Evolutionary conservation across 176 grass and related monocot genomes (phyloP), one percentile per base, ranked within the genome.

Genomic region (Hsuehochloa calcarea): DNA sequence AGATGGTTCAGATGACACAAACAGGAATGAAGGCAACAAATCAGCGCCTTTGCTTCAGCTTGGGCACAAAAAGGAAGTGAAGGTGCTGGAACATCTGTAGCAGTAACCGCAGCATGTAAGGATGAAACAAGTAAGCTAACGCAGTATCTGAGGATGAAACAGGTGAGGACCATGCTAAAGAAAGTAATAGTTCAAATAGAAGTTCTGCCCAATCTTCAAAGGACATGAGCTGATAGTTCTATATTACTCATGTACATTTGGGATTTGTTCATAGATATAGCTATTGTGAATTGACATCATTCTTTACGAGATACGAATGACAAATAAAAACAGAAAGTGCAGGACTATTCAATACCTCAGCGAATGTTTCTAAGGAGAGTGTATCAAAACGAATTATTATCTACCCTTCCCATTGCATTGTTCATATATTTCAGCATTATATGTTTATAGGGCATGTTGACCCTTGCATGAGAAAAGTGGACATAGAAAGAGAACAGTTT

Each of bases 21-120:
- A 29, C 41, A 74, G 1, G 61, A 72, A 59, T 5, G 23, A 75
- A 22, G 50, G 16, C 1, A 22, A 76, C 56, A 78, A 16, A 25
- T n/a, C 61, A 38, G 43, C 44, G 58, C 75, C 81, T 38, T 82
- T 82, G 9, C 22, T 74, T 60, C 56, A 88, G 49, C 44, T 60
- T 78, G 43, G 72, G 54, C 23, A 70, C 73, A 70, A 62, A 7
- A 65, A 49, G 72, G 54, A 43, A 82, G 60, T 75, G 86, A 62
- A 85, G 58, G 37, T 86, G 82, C 27, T 77, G 62, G 75, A 29
- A 87, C 85, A 91, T 88, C 72, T 23, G 31, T 16, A 79, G 63
- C 9, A 87, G 66, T 70, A 41, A 73, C 35, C n/a, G 3, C 2
- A 50, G 34, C 64, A 85, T 77, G 52, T 55, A 77, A 43, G 3